These are phyloP conservation scores for Echium plantagineum DNA, from an alignment of 257 asterid species.

Conservation along the genomic window DNA sequence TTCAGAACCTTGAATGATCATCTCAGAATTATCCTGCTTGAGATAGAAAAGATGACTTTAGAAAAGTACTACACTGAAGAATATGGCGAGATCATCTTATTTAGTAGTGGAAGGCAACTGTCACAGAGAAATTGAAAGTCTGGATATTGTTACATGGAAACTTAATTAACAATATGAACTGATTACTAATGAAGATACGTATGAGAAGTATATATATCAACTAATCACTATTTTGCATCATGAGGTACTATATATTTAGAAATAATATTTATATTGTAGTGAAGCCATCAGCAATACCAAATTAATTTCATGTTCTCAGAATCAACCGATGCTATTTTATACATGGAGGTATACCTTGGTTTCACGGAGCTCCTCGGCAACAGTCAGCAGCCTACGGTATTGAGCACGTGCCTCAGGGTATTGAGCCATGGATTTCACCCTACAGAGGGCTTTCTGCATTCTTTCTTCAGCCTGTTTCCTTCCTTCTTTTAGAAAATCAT, in stretches of 20 bases:
- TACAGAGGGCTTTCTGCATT: conserved; percentile 70
- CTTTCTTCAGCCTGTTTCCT: conserved; percentile 83
- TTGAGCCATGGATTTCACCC: conserved; percentile 90
- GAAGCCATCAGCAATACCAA: too few species aligned
- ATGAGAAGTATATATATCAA: too few species aligned
- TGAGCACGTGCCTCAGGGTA: conserved; percentile 88
- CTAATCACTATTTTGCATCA: too few species aligned
- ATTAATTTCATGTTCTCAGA: too few species aligned
- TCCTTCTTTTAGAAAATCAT: conserved; percentile 75
- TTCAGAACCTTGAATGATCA: conserved; percentile 25
- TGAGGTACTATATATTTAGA: too few species aligned
- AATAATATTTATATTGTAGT: too few species aligned
- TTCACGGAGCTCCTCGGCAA: conserved; percentile 76
- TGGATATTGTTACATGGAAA: background rate
- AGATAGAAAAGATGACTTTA: background rate
- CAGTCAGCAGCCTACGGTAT: conserved; percentile 77
- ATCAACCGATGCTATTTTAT: background rate
- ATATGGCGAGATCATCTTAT: background rate
- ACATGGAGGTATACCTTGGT: conserved; percentile 35
- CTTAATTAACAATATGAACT: background rate
- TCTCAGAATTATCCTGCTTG: conserved; percentile 41
- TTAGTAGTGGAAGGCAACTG: background rate
- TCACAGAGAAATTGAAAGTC: background rate
- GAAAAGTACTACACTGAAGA: background rate
- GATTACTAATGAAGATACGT: too few species aligned